phyloP scores from a whole-genome alignment of 2,329 filamentous ascomycete genomes.

The Emmonsiellopsis sp. region DNA sequence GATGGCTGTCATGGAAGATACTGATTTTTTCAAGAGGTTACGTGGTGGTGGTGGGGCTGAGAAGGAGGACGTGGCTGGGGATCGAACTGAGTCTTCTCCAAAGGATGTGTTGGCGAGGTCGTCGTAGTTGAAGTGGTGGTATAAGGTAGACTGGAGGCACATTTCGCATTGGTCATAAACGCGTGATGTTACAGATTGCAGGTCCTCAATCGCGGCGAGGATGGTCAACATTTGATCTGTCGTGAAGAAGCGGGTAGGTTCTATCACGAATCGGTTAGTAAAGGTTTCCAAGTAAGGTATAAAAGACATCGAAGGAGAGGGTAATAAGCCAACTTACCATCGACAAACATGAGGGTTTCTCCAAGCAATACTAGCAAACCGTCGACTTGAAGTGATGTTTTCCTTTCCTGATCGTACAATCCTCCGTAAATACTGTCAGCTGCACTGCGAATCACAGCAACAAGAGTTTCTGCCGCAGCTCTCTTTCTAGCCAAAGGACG shows the following conservation, averaged over 20 bases:
- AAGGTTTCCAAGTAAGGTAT: neutral
- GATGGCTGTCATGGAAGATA: conserved; percentile 45
- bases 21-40: conserved; percentile 58
- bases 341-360: conserved; percentile 70
- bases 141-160: conserved; percentile 66
- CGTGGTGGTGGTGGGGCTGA: conserved; percentile 45
- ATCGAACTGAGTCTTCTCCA: conserved; percentile 8
- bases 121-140: conserved; percentile 56
- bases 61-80: conserved; percentile 10
- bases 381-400: conserved; percentile 80
- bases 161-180: conserved; percentile 69
- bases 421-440: conserved; percentile 88
- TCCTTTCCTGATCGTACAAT: conserved; percentile 69
- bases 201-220: conserved; percentile 69
- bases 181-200: conserved; percentile 64
- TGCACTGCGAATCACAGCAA: conserved; percentile 76
- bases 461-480: conserved; percentile 63
- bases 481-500: conserved; percentile 54
- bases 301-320: neutral
- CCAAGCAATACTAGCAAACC: conserved; percentile 75
- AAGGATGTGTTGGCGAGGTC: conserved; percentile 25
- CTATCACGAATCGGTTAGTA: conserved; percentile 7
- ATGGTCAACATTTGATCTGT: conserved; percentile 65
- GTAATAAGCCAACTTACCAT: conserved; percentile 36
- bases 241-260: conserved; percentile 52